Evolutionary conservation across 1,284 basidiomycete genomes (phyloP).

Genomic region (Xerocomus minutiporus): DNA sequence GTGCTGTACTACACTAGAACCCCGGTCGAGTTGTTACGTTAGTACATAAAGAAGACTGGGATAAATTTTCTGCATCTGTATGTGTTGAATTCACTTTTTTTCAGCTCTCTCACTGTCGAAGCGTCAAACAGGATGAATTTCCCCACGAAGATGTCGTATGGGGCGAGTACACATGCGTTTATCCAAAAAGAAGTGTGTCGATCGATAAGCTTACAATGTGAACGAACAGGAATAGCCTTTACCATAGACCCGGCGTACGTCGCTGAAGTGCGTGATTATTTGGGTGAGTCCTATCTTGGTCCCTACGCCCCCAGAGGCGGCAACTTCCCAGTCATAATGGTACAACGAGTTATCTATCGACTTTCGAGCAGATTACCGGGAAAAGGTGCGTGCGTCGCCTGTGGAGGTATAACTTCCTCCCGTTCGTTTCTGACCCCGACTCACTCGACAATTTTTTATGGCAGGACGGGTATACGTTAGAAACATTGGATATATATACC

Average conservation of each 20-base stretch:
- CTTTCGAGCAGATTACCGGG: conserved; percentile 59
- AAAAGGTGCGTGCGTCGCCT: conserved; percentile 55
- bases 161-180: conserved; percentile 44
- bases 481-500: conserved; percentile 48
- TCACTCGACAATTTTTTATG: not conserved
- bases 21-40: conserved; percentile 87
- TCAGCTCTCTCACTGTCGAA: not conserved
- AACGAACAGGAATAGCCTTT: conserved; percentile 62
- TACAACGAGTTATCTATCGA: not conserved
- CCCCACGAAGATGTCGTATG: conserved; percentile 79
- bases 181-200: not conserved
- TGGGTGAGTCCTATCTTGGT: conserved; percentile 47
- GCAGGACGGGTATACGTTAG: conserved; percentile 56
- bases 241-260: conserved; percentile 76
- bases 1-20: conserved; percentile 37
- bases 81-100: conserved; percentile 16
- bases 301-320: not conserved
- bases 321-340: not conserved
- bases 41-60: conserved; percentile 83
- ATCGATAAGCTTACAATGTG: not conserved
- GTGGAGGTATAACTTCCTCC: not conserved
- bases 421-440: not conserved
- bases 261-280: conserved; percentile 71
- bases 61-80: conserved; percentile 60
- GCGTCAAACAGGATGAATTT: conserved; percentile 56